Evolutionary conservation across 805 yeast species (phyloP).

Genomic region (Yamadazyma sp.): DNA sequence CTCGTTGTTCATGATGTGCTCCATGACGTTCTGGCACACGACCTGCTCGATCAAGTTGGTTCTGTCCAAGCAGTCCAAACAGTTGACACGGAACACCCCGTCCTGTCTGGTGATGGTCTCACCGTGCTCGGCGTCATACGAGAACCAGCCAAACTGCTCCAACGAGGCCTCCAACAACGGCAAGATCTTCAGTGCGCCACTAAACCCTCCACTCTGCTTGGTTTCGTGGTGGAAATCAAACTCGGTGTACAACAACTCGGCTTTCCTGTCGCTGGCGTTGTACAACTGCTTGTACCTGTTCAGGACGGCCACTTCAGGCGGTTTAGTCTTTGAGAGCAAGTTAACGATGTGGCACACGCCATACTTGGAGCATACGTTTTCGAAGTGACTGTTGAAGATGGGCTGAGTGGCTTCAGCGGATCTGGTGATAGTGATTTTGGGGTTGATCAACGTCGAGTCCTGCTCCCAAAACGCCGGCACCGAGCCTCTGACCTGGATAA

Average conservation of each 20-base stretch:
- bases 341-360: slow-evolving; percentile 91
- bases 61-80: slow-evolving; percentile 89
- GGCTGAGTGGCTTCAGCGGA: slow-evolving; percentile 92
- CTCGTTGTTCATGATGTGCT: slow-evolving; percentile 31
- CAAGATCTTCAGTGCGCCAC: slow-evolving; percentile 71
- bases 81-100: slow-evolving; percentile 91
- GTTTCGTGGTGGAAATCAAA: slow-evolving; percentile 96
- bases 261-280: slow-evolving; percentile 35
- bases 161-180: slow-evolving; percentile 65
- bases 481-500: slow-evolving; percentile 89
- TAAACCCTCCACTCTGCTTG: slow-evolving; percentile 78
- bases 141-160: slow-evolving; percentile 78
- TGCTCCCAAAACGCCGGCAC: slow-evolving; percentile 99
- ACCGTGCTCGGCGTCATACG: slow-evolving; percentile 57
- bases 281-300: slow-evolving; percentile 65
- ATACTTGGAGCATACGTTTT: slow-evolving; percentile 64
- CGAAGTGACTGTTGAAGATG: slow-evolving; percentile 80
- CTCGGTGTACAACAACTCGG: slow-evolving; percentile 56
- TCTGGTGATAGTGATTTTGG: slow-evolving; percentile 86
- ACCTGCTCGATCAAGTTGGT: slow-evolving; percentile 89
- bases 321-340: slow-evolving; percentile 69
- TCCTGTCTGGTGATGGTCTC: slow-evolving; percentile 71
- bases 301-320: slow-evolving; percentile 73
- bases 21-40: slow-evolving; percentile 69
- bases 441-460: slow-evolving; percentile 85